Evolutionary conservation across 2,329 filamentous ascomycete genomes (phyloP), one percentile per base, ranked within the genome.

Genomic region (Monilinia polystroma): DNA sequence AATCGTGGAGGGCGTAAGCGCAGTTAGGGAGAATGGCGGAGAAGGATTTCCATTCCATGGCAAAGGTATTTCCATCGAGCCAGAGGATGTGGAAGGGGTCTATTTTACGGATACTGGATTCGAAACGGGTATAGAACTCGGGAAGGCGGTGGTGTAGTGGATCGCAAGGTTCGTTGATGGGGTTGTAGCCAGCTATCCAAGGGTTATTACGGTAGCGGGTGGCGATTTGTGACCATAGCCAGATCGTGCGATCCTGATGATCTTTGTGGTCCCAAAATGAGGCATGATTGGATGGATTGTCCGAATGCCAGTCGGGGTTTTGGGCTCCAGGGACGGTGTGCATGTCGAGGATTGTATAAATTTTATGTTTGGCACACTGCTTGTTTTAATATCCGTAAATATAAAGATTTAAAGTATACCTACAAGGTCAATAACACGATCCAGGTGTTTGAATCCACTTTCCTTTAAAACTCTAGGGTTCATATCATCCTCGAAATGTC

Each of bases 1-100:
- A 86, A 70, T 86, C 84, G 70, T 86, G 84, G 54, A 83, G 78
- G 5, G 80, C 78, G 71, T 85, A 85, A 0, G 84, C 83, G 2
- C 78, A 76, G 68, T 83, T 83, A 0, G 81, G 81, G 0, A 84
- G 74, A 0, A 79, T 74, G 4, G 77, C 71, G 6, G 78, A 74
- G 66, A 81, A 82, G 8, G 73, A 77, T 16, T 77, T 77, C 71
- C 81, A 82, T 71, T 85, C 82, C 76, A 83, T 83, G 23, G 82
- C 79, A 66, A 83, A 85, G 0, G 83, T 85, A 74, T 85, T 85
- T 10, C 81, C 81, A 60, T 84, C 82, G 12, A 83, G 73, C 68
- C 79, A 83, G 32, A 83, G 76, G 67, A 84, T 83, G 64, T 84
- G 82, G 26, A 83, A 75, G 0, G 81, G 78, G 58, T 82, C 80